phyloP scores from a whole-genome alignment of 208 protist species.

The Zelonia costaricensis region DNA sequence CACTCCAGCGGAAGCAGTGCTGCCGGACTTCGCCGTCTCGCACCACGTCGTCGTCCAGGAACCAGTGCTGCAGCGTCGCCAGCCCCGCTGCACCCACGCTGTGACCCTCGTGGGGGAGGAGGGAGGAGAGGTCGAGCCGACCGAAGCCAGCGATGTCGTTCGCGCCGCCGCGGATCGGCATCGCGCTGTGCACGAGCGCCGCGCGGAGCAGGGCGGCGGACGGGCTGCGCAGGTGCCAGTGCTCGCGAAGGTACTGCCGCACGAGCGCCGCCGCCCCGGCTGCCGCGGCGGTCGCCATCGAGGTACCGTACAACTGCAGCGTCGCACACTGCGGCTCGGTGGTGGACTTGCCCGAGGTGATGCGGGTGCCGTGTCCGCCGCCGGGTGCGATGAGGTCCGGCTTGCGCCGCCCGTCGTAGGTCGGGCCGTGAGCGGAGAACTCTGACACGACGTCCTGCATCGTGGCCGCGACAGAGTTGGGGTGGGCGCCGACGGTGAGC shows the following conservation, averaged over 20 bases:
- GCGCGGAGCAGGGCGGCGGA: conserved; percentile 65
- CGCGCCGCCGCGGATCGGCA: conserved; percentile 9
- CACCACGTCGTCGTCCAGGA: conserved; percentile 23
- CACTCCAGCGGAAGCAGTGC: conserved; percentile 25
- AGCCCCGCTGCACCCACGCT: conserved; percentile 3
- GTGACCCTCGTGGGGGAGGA: conserved; percentile 29
- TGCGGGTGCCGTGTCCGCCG: conserved; percentile 16
- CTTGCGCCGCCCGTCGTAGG: conserved; percentile 82
- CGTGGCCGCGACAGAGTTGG: conserved; percentile 30
- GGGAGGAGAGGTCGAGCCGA: conserved; percentile 68
- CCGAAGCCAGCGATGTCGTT: conserved; percentile 40
- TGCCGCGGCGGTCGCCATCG: conserved; percentile 89
- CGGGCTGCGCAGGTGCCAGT: conserved; percentile 33
- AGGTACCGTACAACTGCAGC: conserved; percentile 67
- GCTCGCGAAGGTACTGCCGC: conserved; percentile 82
- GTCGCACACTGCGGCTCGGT: conserved; percentile 30
- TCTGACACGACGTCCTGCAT: conserved; percentile 39
- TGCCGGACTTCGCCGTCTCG: conserved; percentile 11
- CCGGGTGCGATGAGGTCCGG: conserved; percentile 85
- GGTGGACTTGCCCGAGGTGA: conserved; percentile 7
- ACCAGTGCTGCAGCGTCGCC: conserved; percentile 14
- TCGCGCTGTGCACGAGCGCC: conserved; percentile 51
- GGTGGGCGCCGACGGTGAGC: conserved; percentile 76
- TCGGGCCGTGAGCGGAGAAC: conserved; percentile 69
- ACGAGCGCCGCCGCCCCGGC: conserved; percentile 78